Evolutionary conservation across 2,329 filamentous ascomycete species (phyloP).

Genomic region (Aspergillus ochraceoroseus): DNA sequence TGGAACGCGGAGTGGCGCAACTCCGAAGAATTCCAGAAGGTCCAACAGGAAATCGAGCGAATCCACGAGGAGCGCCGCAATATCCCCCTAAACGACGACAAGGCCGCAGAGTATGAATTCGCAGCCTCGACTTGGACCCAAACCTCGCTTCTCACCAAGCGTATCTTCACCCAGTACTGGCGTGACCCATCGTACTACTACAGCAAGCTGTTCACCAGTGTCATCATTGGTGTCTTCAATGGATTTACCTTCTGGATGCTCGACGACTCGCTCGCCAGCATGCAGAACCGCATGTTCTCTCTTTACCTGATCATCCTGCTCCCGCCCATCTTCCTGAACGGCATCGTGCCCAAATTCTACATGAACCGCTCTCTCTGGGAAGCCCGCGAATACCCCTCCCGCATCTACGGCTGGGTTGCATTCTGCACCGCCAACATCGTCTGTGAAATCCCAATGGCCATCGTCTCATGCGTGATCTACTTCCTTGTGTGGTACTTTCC

Average conservation of each 20-base stretch:
- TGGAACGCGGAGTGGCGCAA: constrained; percentile 73
- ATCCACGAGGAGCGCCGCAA: constrained; percentile 57
- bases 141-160: constrained; percentile 61
- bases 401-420: constrained; percentile 73
- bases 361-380: constrained; percentile 68
- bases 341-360: constrained; percentile 72
- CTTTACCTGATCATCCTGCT: constrained; percentile 61
- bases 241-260: constrained; percentile 73
- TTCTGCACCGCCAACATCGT: constrained; percentile 70
- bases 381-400: constrained; percentile 65
- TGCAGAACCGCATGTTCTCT: constrained; percentile 76
- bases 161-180: constrained; percentile 70
- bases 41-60: constrained; percentile 61
- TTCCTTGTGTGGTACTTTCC: constrained; percentile 74
- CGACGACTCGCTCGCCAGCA: constrained; percentile 59
- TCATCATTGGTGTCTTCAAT: constrained; percentile 71
- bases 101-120: constrained; percentile 52
- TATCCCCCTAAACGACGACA: constrained; percentile 41
- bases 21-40: constrained; percentile 55
- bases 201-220: constrained; percentile 66
- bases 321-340: constrained; percentile 67
- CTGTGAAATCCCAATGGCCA: constrained; percentile 65
- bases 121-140: constrained; percentile 62
- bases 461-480: constrained; percentile 62
- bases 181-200: constrained; percentile 71